These are phyloP conservation scores for Blastobotrys capitulatus DNA, from an alignment of 1,139 yeast species.

Conservation along the genomic window DNA sequence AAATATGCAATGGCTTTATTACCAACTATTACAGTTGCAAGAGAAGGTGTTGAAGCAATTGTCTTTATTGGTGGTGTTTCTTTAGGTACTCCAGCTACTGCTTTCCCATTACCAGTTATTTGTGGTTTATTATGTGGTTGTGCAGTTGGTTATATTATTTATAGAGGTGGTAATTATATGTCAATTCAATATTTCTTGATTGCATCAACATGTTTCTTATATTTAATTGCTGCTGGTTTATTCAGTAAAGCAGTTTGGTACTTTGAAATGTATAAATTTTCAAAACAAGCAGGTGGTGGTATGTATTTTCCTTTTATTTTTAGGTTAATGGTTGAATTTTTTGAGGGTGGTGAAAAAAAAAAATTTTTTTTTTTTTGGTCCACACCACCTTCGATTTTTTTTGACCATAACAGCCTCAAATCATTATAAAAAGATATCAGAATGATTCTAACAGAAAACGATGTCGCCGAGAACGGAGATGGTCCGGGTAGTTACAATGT, in stretches of 20 bases:
- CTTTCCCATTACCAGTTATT: slow-evolving; percentile 80
- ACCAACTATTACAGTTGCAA: slow-evolving; percentile 71
- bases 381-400: too few species aligned
- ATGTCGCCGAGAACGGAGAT: slow-evolving; percentile 81
- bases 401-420: too few species aligned
- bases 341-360: too few species aligned
- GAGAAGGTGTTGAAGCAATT: slow-evolving; percentile 88
- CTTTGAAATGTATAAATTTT: slow-evolving; percentile 65
- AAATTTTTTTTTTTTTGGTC: too few species aligned
- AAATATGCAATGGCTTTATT: slow-evolving; percentile 71
- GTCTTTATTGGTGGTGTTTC: slow-evolving; percentile 89
- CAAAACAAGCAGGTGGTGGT: slow-evolving; percentile 60
- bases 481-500: slow-evolving; percentile 96
- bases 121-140: slow-evolving; percentile 66
- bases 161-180: slow-evolving; percentile 71
- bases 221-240: slow-evolving; percentile 83
- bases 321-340: too few species aligned
- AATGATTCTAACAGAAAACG: too few species aligned
- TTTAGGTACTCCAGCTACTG: slow-evolving; percentile 62
- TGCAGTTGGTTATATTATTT: slow-evolving; percentile 59
- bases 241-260: slow-evolving; percentile 91
- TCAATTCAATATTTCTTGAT: slow-evolving; percentile 78
- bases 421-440: too few species aligned
- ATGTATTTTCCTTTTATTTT: too few species aligned
- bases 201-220: slow-evolving; percentile 77